These are phyloP conservation scores for Paecilomyces variotii DNA, from an alignment of 2,329 filamentous ascomycete genomes.

Conservation along the genomic window DNA sequence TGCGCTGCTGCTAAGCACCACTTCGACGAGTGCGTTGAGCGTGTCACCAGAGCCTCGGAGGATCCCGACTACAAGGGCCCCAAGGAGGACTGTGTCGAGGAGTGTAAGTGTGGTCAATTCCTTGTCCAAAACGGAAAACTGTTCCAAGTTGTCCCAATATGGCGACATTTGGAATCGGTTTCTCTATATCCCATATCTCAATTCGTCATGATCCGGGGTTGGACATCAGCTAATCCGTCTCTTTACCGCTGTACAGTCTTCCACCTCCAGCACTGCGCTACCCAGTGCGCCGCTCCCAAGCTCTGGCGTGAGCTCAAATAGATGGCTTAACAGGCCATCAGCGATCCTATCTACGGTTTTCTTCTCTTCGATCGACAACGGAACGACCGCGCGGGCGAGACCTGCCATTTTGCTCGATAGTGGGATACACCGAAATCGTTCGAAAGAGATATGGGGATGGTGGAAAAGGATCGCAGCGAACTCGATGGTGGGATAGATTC, in stretches of 20 bases:
- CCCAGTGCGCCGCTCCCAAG: constrained; percentile 88
- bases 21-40: constrained; percentile 96
- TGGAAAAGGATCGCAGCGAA: background rate
- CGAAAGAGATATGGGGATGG: background rate
- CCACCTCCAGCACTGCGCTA: constrained; percentile 95
- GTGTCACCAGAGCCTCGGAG: constrained; percentile 64
- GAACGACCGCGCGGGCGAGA: background rate
- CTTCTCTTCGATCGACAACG: constrained; percentile 12
- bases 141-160: background rate
- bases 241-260: constrained; percentile 59
- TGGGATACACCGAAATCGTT: background rate
- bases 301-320: constrained; percentile 91
- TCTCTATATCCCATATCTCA: background rate
- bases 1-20: constrained; percentile 92
- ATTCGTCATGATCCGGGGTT: background rate
- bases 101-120: constrained; percentile 63
- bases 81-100: constrained; percentile 95
- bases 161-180: background rate
- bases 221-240: background rate
- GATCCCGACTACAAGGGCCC: constrained; percentile 62
- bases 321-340: constrained; percentile 23
- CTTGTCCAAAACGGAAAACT: background rate
- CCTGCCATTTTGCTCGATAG: background rate
- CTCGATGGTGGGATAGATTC: background rate
- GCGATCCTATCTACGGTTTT: constrained; percentile 8